phyloP scores from a whole-genome alignment of 164 flowering plant genomes.

The Protea cynaroides region DNA sequence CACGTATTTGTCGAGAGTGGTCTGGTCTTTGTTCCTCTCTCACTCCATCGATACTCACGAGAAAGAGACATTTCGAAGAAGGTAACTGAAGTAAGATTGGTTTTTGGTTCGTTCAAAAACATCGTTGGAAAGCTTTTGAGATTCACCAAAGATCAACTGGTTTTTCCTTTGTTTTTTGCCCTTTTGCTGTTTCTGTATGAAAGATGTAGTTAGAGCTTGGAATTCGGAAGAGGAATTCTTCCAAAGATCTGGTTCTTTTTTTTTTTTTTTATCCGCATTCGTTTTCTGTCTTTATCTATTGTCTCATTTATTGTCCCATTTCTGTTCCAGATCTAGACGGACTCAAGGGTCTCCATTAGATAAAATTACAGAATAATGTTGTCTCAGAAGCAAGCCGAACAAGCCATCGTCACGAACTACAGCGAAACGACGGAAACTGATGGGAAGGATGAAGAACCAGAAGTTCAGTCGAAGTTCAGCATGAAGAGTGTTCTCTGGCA shows the following conservation, averaged over 20 bases:
- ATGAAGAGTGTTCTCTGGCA: conserved; percentile 71
- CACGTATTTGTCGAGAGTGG: background rate
- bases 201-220: background rate
- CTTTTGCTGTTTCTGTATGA: conserved; percentile 2
- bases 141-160: background rate
- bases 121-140: background rate
- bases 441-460: conserved; percentile 25
- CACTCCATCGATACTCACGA: background rate
- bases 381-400: conserved; percentile 76
- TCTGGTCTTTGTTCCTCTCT: background rate
- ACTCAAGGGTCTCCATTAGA: conserved; percentile 14
- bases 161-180: background rate
- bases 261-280: conserved; percentile 27
- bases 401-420: conserved; percentile 64
- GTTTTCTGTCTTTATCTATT: conserved; percentile 28
- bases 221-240: no score
- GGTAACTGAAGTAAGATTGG: background rate
- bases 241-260: background rate
- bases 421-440: conserved; percentile 46
- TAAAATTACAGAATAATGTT: conserved; percentile 34
- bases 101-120: conserved; percentile 7
- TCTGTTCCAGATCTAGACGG: conserved; percentile 45
- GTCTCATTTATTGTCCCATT: conserved; percentile 47
- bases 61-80: conserved; percentile 28
- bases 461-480: conserved; percentile 34